phyloP scores from a whole-genome alignment of 1,284 basidiomycete genomes.

The Abortiporus biennis region DNA sequence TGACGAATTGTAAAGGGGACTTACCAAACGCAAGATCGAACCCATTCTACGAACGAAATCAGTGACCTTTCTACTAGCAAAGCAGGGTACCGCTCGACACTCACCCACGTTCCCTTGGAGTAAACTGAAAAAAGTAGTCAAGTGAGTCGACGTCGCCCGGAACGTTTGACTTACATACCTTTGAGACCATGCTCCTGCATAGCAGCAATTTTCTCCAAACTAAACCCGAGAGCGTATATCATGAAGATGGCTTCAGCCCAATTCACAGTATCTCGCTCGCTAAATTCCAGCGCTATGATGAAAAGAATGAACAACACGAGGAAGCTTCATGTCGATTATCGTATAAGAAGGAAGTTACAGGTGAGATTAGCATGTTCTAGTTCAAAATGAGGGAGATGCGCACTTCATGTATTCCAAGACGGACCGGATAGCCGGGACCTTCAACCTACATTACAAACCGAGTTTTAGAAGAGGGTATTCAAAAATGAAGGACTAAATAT shows the following conservation, averaged over 20 bases:
- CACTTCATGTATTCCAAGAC: constrained; percentile 86
- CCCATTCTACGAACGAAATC: constrained; percentile 57
- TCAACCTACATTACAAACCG: constrained; percentile 49
- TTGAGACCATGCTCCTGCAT: constrained; percentile 92
- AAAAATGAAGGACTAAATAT: constrained; percentile 15
- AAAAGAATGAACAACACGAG: constrained; percentile 80
- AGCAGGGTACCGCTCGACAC: constrained; percentile 12
- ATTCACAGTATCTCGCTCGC: constrained; percentile 57
- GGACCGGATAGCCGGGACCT: constrained; percentile 87
- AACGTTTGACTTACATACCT: constrained; percentile 33
- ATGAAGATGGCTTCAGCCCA: constrained; percentile 69
- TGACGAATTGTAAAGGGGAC: constrained; percentile 13
- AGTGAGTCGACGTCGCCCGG: neutral
- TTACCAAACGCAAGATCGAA: constrained; percentile 85
- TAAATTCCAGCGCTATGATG: constrained; percentile 75
- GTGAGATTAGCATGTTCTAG: no score
- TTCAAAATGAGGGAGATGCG: no score
- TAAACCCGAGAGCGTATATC: constrained; percentile 82
- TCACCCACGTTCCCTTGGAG: constrained; percentile 78
- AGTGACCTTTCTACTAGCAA: neutral
- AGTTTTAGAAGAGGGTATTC: neutral
- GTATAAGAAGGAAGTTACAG: constrained; percentile 2
- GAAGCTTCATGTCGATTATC: constrained; percentile 51
- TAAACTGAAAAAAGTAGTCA: constrained; percentile 45
- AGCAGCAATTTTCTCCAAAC: constrained; percentile 87